A percentile compares a stretch with the other conserved stretches of the same genome.
Conservation (phyloP, 257 asterid genomes). For the Primulina huaijiensis region DNA sequence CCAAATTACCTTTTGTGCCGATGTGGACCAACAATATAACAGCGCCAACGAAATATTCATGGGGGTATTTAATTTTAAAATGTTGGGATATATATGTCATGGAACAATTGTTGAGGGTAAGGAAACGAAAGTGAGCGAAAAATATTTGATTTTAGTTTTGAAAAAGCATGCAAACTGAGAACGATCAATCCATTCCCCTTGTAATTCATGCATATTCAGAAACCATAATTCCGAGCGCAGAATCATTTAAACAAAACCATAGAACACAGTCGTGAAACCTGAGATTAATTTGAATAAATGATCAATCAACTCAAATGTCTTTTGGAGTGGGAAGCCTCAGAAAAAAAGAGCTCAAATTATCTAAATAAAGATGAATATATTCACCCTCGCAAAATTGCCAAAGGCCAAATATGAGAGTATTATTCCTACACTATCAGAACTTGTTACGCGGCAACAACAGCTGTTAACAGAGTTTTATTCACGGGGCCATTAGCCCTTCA, state of each 20-base stretch:
- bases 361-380: background rate
- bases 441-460: background rate
- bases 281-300: background rate
- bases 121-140: too few species aligned
- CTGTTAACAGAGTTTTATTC: slow-evolving; percentile 7
- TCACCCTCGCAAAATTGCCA: background rate
- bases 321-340: background rate
- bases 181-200: too few species aligned
- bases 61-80: too few species aligned
- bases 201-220: too few species aligned
- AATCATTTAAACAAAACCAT: background rate
- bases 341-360: background rate
- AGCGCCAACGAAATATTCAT: too few species aligned
- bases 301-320: background rate
- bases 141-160: too few species aligned
- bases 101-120: too few species aligned
- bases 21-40: too few species aligned
- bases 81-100: too few species aligned
- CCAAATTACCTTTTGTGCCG: too few species aligned
- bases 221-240: too few species aligned
- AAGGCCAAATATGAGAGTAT: background rate
- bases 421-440: background rate
- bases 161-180: background rate
- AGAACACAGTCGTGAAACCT: background rate
- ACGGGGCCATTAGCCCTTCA: slow-evolving; percentile 75